These are phyloP conservation scores for Calonectria montana DNA, from an alignment of 2,329 filamentous ascomycete species.

Conservation along the genomic window DNA sequence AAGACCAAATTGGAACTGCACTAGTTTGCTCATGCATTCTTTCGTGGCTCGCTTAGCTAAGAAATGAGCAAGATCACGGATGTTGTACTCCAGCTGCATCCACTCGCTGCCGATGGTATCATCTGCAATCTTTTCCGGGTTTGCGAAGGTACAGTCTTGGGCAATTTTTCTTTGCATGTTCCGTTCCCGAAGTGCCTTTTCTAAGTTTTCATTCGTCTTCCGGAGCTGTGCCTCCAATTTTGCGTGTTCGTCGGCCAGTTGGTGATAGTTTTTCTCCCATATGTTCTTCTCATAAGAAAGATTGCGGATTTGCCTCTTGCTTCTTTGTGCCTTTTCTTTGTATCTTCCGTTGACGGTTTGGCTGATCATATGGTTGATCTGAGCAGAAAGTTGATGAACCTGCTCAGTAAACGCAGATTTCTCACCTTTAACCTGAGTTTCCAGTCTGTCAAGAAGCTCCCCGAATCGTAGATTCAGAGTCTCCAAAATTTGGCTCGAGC, in stretches of 20 bases:
- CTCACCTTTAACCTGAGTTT: neutral
- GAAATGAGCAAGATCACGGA: constrained; percentile 13
- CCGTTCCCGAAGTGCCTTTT: neutral
- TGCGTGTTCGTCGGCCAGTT: neutral
- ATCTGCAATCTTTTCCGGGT: constrained; percentile 27
- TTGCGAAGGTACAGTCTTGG: neutral
- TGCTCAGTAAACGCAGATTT: neutral
- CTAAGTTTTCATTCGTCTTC: neutral
- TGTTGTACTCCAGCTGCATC: constrained; percentile 32
- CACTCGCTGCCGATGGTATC: constrained; percentile 22
- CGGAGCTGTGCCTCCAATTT: neutral
- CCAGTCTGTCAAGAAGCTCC: neutral
- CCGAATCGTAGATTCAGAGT: neutral
- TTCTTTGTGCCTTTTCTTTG: neutral
- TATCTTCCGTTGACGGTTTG: too few relatives aligned
- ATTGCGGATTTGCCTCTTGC: neutral
- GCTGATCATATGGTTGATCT: neutral
- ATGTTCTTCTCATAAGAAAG: neutral
- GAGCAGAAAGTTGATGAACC: neutral
- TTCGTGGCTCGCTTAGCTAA: neutral
- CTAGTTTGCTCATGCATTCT: accelerated
- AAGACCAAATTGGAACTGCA: neutral
- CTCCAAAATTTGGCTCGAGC: too few relatives aligned
- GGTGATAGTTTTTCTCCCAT: neutral
- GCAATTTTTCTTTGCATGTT: neutral